A percentile compares a stretch with the other conserved stretches of the same genome.
These are phyloP conservation scores for Penicillium bovifimosum DNA, from an alignment of 495 filamentous ascomycete genomes.

Conservation along the genomic window DNA sequence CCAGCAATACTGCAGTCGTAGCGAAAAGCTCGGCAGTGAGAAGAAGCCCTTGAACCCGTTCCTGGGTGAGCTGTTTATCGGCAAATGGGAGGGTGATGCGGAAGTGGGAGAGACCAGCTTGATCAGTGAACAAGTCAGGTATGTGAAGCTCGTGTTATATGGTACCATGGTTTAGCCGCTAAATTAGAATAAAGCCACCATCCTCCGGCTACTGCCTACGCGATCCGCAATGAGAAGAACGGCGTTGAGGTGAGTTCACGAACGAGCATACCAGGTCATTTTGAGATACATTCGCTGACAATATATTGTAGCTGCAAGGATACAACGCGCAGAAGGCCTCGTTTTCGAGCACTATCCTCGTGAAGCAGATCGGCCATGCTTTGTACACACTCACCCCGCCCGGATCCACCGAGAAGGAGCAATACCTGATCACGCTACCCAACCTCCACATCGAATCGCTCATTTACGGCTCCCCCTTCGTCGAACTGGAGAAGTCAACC, in stretches of 20 bases:
- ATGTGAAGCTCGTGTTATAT: conserved; percentile 12
- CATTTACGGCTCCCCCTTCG: conserved; percentile 83
- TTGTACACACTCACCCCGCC: conserved; percentile 66
- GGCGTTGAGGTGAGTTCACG: conserved; percentile 56
- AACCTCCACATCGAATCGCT: conserved; percentile 90
- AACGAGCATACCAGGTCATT: not conserved
- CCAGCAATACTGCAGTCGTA: conserved; percentile 88
- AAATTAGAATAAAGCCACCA: conserved; percentile 63
- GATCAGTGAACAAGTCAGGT: conserved; percentile 81
- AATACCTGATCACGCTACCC: conserved; percentile 87
- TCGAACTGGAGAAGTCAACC: conserved; percentile 78
- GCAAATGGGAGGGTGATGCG: conserved; percentile 73
- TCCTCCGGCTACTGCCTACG: conserved; percentile 94
- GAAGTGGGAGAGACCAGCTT: conserved; percentile 62
- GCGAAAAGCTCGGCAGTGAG: conserved; percentile 86
- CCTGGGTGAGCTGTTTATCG: conserved; percentile 85
- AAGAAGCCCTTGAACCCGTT: conserved; percentile 96
- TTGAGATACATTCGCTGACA: not conserved
- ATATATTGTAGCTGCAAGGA: conserved; percentile 60
- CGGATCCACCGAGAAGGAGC: conserved; percentile 53
- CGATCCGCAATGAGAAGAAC: conserved; percentile 78
- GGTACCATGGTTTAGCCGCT: not conserved
- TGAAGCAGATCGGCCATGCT: conserved; percentile 97
- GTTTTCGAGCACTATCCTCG: conserved; percentile 85
- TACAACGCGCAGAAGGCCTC: conserved; percentile 98